phyloP scores from a whole-genome alignment of 352 stramenopile genomes.

The Pythium rishiriense region DNA sequence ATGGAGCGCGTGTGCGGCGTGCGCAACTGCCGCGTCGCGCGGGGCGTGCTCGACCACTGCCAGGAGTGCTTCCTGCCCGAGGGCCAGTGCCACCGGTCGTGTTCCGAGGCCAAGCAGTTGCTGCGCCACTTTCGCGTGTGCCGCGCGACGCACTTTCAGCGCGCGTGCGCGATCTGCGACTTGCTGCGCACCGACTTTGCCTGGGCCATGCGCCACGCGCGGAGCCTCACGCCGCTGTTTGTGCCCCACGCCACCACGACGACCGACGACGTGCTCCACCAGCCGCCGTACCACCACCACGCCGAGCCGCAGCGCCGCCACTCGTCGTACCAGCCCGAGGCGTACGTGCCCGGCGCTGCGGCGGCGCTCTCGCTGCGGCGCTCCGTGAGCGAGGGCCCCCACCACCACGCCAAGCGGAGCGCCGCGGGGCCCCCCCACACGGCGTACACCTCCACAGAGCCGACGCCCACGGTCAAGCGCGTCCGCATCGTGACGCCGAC shows the following conservation, averaged over 20 bases:
- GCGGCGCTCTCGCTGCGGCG: conserved; percentile 7
- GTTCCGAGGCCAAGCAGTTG: conserved; percentile 46
- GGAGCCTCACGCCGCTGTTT: conserved; percentile 41
- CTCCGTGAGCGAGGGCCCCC: conserved; percentile 24
- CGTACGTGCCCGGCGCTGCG: not conserved
- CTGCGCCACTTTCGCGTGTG: conserved; percentile 52
- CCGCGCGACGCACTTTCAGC: conserved; percentile 28
- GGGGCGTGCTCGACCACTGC: conserved; percentile 54
- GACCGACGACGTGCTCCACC: no score
- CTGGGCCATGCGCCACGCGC: conserved; percentile 39
- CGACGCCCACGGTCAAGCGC: conserved; percentile 18
- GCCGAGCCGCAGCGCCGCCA: conserved; percentile 15
- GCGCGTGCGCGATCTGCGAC: conserved; percentile 33
- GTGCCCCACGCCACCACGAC: conserved; percentile 6
- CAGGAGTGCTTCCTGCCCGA: conserved; percentile 47
- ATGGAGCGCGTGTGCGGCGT: conserved; percentile 32
- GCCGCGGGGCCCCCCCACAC: not conserved
- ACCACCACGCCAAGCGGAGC: conserved; percentile 24
- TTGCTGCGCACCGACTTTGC: conserved; percentile 33
- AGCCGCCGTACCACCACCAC: not conserved
- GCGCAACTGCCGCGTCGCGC: conserved; percentile 44
- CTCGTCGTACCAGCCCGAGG: conserved; percentile 21
- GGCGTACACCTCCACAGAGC: not conserved
- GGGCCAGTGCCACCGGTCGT: conserved; percentile 45
- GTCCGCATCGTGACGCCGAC: conserved; percentile 25